A percentile compares a stretch with the other conserved stretches of the same genome.
phyloP scores from a whole-genome alignment of 495 filamentous ascomycete genomes.

The Astrothelium macrocarpum region DNA sequence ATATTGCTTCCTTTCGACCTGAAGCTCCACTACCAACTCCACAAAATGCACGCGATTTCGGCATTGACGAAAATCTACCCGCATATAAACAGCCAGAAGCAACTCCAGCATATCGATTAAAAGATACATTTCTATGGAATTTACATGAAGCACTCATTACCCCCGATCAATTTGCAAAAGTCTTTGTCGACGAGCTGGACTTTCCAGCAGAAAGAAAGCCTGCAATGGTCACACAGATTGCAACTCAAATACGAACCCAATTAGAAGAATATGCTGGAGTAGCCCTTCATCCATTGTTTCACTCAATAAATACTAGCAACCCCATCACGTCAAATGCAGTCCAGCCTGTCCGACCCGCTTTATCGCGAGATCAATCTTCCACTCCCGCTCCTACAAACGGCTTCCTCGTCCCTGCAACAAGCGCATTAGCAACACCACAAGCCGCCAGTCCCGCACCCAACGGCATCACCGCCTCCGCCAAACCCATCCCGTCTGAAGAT shows the following conservation, averaged over 20 bases:
- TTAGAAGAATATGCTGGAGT: conserved; percentile 94
- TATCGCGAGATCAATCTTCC: conserved; percentile 34
- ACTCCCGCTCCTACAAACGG: conserved; percentile 33
- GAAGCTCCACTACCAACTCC: conserved; percentile 61
- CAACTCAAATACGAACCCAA: conserved; percentile 86
- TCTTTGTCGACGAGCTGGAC: conserved; percentile 89
- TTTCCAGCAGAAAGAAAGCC: conserved; percentile 57
- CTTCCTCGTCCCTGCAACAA: conserved; percentile 2
- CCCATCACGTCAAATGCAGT: conserved; percentile 32
- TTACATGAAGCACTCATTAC: conserved; percentile 89
- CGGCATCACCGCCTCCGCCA: conserved; percentile 43
- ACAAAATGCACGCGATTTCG: conserved; percentile 49
- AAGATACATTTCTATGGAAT: conserved; percentile 96
- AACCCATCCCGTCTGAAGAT: conserved; percentile 39
- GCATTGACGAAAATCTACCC: conserved; percentile 54
- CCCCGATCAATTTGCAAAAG: conserved; percentile 84
- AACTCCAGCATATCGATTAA: conserved; percentile 72
- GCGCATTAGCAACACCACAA: conserved; percentile 41
- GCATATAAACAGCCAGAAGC: conserved; percentile 69
- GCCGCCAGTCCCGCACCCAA: conserved; percentile 21
- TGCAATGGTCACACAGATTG: conserved; percentile 63
- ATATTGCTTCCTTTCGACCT: conserved; percentile 71
- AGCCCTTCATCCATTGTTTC: conserved; percentile 84
- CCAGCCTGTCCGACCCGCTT: conserved; percentile 33
- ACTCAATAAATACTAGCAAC: conserved; percentile 44